A percentile compares a stretch with the other conserved stretches of the same genome.
Evolutionary conservation across 108 stramenopile genomes (phyloP).

Genomic region (Cyclotella kingstonii): DNA sequence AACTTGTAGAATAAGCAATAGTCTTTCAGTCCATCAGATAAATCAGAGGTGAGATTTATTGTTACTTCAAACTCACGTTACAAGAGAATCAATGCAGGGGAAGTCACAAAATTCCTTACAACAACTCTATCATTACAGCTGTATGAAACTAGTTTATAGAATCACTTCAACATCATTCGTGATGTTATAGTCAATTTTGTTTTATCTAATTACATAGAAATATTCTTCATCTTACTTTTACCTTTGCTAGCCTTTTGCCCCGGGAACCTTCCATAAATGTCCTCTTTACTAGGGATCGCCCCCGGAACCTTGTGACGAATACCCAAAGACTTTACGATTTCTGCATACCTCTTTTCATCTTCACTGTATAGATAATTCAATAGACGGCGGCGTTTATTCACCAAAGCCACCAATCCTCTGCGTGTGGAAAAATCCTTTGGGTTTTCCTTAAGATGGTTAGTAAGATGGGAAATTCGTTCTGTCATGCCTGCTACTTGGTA

Average conservation of each 20-base stretch:
- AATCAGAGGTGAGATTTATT: too few relatives aligned
- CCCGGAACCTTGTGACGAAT: slow-evolving; percentile 88
- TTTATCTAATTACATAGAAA: not conserved
- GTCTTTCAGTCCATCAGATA: too few relatives aligned
- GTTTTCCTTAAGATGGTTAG: slow-evolving; percentile 86
- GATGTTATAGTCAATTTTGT: too few relatives aligned
- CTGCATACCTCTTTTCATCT: slow-evolving; percentile 65
- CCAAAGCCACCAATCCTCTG: slow-evolving; percentile 92
- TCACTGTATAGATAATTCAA: slow-evolving; percentile 84
- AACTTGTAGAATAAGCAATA: too few relatives aligned
- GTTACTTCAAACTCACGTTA: too few relatives aligned
- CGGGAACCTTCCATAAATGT: slow-evolving; percentile 74
- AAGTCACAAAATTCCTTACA: too few relatives aligned
- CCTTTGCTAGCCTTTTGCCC: slow-evolving; percentile 74
- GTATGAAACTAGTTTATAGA: too few relatives aligned
- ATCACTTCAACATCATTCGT: too few relatives aligned
- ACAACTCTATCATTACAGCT: too few relatives aligned
- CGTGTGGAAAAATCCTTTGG: slow-evolving; percentile 95
- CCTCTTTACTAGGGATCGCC: slow-evolving; percentile 52
- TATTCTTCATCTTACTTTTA: slow-evolving; percentile 67
- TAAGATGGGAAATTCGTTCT: slow-evolving; percentile 92
- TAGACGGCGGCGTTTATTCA: slow-evolving; percentile 94
- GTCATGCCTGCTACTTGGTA: slow-evolving; percentile 95
- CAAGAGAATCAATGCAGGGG: too few relatives aligned
- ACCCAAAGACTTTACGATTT: slow-evolving; percentile 63